Evolutionary conservation across 2,329 filamentous ascomycete species (phyloP), one percentile per base, ranked within the genome.

Genomic region (Dactylellina leptospora): DNA sequence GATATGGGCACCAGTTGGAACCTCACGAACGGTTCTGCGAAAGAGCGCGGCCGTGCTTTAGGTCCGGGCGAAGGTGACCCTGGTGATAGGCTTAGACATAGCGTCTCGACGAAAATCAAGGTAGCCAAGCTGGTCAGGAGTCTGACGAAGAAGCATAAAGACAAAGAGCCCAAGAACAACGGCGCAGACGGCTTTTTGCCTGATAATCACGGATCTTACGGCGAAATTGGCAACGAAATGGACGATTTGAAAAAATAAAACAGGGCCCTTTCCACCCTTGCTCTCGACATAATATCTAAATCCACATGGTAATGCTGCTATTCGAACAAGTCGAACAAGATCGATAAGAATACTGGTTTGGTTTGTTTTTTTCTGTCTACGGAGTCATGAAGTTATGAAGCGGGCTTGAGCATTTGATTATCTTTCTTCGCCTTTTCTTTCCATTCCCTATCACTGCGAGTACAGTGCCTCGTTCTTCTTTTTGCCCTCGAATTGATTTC

Each of bases 381-480:
- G 64, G 64, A 55, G 64, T 70, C 64, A 70, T 48, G 64, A 70
- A 69, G 55, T 70, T 62, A 70, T 70, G 64, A 70, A 70, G 64
- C 64, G 64, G 36, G 36, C 6, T 40, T 40, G 18, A 40, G 11
- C 4, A 22, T 20, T 40, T 40, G 23, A n/a, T 27, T 18, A 13
- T 38, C 9, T 55, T 20, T 4, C 40, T 45, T 18, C 42, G 44
- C 9, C 58, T 48, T 23, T 66, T 44, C 42, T 55, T 45, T 66
- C 22, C n/a, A 38, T 3, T n/a, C 27, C 48, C 25, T 54, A 16
- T 60, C 6, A 30, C 28, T 18, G 50, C 60, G 28, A 28, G 50
- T 42, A 18, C 36, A 45, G 28, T 56, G 16, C 40, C 44, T 13
- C 10, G 23, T 9, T 50, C 16, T 38, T 45, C 18, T 55, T 18